Percentiles rank a stretch among this genome's conserved stretches.
Evolutionary conservation across 192 early-diverging fungal genomes (phyloP).

Genomic region (Coemansia sp.): DNA sequence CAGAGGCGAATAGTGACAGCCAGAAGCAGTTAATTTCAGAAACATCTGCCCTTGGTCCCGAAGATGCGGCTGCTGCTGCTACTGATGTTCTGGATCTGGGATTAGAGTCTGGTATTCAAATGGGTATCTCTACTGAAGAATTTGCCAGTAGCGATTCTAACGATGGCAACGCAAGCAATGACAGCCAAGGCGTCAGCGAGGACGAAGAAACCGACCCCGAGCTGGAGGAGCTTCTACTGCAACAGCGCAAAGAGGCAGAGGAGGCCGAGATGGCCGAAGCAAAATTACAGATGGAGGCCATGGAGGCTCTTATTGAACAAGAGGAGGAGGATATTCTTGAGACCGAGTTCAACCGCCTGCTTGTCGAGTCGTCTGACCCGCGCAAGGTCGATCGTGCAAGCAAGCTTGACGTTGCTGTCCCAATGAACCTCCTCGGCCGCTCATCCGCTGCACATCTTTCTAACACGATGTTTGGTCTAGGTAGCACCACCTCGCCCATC

Average conservation of each 20-base stretch:
- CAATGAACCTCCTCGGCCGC: conserved; percentile 61
- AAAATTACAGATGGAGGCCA: conserved; percentile 54
- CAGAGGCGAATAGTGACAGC: conserved; percentile 20
- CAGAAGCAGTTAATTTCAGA: too few species aligned
- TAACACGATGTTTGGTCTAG: not conserved
- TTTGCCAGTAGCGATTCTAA: conserved; percentile 16
- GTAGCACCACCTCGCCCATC: not conserved
- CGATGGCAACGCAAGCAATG: not conserved
- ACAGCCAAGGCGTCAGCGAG: not conserved
- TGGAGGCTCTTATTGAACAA: conserved; percentile 68
- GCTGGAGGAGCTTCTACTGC: conserved; percentile 6
- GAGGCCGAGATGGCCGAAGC: conserved; percentile 55
- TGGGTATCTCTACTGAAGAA: conserved; percentile 11
- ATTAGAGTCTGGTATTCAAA: too few species aligned
- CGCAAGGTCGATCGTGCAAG: conserved; percentile 59
- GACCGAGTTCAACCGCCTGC: conserved; percentile 82
- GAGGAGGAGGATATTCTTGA: conserved; percentile 89
- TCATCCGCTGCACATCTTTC: conserved; percentile 10
- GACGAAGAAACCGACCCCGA: conserved; percentile 2
- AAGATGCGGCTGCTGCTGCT: too few species aligned
- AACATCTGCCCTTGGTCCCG: too few species aligned
- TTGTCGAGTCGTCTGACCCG: conserved; percentile 86
- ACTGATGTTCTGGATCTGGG: too few species aligned
- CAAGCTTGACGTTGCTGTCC: conserved; percentile 88
- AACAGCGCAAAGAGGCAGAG: conserved; percentile 33